Evolutionary conservation across 2,329 filamentous ascomycete species (phyloP).

Genomic region (Berkeleyomyces basicola): DNA sequence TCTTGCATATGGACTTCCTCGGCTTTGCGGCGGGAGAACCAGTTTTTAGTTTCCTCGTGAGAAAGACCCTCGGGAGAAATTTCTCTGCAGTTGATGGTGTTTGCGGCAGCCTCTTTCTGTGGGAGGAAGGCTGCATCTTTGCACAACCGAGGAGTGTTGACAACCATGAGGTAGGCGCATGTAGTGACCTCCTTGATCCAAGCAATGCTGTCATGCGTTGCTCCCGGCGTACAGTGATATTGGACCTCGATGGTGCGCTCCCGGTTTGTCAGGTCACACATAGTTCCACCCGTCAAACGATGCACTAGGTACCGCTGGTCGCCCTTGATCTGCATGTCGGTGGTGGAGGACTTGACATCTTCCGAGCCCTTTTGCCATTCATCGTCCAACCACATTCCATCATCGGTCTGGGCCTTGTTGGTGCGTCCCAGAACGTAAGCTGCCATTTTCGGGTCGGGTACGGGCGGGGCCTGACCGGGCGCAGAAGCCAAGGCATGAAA

Average conservation of each 20-base stretch:
- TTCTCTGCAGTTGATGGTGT: slow-evolving; percentile 59
- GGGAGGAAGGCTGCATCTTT: slow-evolving; percentile 75
- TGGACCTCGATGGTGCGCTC: slow-evolving; percentile 74
- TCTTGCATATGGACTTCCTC: slow-evolving; percentile 2
- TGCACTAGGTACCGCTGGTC: slow-evolving; percentile 79
- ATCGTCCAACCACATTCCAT: slow-evolving; percentile 17
- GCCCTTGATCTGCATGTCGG: slow-evolving; percentile 61
- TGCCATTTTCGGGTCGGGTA: slow-evolving; percentile 57
- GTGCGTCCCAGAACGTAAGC: slow-evolving; percentile 58
- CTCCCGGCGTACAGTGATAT: slow-evolving; percentile 60
- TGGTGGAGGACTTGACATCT: slow-evolving; percentile 10
- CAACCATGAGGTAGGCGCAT: slow-evolving; percentile 83
- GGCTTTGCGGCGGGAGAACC: slow-evolving; percentile 28
- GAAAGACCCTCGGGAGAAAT: slow-evolving; percentile 37
- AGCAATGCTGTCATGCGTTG: slow-evolving; percentile 57
- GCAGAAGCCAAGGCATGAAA: slow-evolving; percentile 65
- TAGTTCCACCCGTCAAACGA: slow-evolving; percentile 59
- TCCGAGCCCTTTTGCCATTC: slow-evolving; percentile 17
- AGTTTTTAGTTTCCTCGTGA: slow-evolving; percentile 18
- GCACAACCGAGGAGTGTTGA: slow-evolving; percentile 78
- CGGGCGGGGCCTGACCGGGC: slow-evolving; percentile 53
- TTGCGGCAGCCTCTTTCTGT: slow-evolving; percentile 58
- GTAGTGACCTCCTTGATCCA: slow-evolving; percentile 90
- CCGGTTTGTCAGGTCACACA: slow-evolving; percentile 71
- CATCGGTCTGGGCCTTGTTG: slow-evolving; percentile 16